These are phyloP conservation scores for Linum trigynum DNA, from an alignment of 345 rosid genomes.

Conservation along the genomic window DNA sequence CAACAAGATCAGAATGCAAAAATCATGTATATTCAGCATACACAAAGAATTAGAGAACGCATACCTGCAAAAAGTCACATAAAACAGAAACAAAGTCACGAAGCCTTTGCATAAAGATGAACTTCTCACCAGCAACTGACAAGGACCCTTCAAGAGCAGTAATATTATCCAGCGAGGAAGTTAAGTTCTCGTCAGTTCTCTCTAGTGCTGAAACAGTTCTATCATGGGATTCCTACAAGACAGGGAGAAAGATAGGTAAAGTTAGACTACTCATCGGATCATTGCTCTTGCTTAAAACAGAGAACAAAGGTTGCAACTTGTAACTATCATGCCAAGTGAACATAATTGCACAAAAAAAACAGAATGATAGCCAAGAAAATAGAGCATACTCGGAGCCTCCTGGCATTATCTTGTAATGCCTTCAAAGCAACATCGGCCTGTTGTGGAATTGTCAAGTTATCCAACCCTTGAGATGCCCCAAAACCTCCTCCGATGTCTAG, in stretches of 20 bases:
- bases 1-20: neutral
- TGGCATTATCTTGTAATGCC: slow-evolving; percentile 49
- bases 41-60: slow-evolving; percentile 28
- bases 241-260: slow-evolving; percentile 1
- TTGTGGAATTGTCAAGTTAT: slow-evolving; percentile 53
- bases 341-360: neutral
- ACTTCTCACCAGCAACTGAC: slow-evolving; percentile 92
- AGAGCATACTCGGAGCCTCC: slow-evolving; percentile 51
- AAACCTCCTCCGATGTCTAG: slow-evolving; percentile 49
- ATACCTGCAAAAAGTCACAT: slow-evolving; percentile 97
- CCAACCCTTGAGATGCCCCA: slow-evolving; percentile 38
- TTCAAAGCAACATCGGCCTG: slow-evolving; percentile 69
- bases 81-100: slow-evolving; percentile 89
- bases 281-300: neutral
- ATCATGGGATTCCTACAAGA: slow-evolving; percentile 63
- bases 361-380: neutral
- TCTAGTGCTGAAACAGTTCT: slow-evolving; percentile 49
- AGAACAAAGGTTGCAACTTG: slow-evolving; percentile 7
- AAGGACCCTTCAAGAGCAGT: slow-evolving; percentile 65
- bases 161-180: slow-evolving; percentile 67
- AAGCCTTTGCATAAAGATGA: slow-evolving; percentile 97
- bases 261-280: neutral
- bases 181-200: slow-evolving; percentile 78
- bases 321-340: neutral
- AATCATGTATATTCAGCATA: neutral